phyloP scores from a whole-genome alignment of 2,329 filamentous ascomycete species.

The Aspergillus chevalieri region DNA sequence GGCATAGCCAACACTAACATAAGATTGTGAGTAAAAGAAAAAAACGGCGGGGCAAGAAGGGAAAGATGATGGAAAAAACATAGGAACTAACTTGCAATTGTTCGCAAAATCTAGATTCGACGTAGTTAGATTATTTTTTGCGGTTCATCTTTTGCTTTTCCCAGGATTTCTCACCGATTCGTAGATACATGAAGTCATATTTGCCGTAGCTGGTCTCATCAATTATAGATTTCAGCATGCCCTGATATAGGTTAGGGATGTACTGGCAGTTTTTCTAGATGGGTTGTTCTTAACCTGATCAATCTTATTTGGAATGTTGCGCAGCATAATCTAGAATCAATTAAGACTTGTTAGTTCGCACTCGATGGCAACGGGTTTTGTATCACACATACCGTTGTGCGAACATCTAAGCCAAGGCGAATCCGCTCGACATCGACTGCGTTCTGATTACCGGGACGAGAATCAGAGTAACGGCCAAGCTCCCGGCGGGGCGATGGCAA shows the following conservation, averaged over 20 bases:
- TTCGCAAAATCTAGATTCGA: slow-evolving; percentile 62
- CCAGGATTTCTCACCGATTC: slow-evolving; percentile 55
- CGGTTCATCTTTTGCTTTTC: not conserved
- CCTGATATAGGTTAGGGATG: slow-evolving; percentile 33
- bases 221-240: slow-evolving; percentile 70
- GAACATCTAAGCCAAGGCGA: slow-evolving; percentile 60
- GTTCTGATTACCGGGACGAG: slow-evolving; percentile 35
- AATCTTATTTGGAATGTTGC: slow-evolving; percentile 90
- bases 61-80: not conserved
- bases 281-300: slow-evolving; percentile 45
- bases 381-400: slow-evolving; percentile 58
- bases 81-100: slow-evolving; percentile 65
- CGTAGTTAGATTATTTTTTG: not conserved
- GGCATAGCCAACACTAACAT: slow-evolving; percentile 77
- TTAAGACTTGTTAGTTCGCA: not conserved
- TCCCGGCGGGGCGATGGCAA: slow-evolving; percentile 25
- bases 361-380: not conserved
- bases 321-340: slow-evolving; percentile 71
- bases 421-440: slow-evolving; percentile 41
- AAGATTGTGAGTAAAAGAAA: slow-evolving; percentile 1
- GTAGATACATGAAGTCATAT: slow-evolving; percentile 92
- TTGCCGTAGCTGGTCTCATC: slow-evolving; percentile 72
- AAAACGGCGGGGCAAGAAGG: not conserved
- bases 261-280: not conserved
- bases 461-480: slow-evolving; percentile 19